Base-by-base conservation (phyloP, 352 stramenopile genomes). In the Globisporangium splendens region DNA sequence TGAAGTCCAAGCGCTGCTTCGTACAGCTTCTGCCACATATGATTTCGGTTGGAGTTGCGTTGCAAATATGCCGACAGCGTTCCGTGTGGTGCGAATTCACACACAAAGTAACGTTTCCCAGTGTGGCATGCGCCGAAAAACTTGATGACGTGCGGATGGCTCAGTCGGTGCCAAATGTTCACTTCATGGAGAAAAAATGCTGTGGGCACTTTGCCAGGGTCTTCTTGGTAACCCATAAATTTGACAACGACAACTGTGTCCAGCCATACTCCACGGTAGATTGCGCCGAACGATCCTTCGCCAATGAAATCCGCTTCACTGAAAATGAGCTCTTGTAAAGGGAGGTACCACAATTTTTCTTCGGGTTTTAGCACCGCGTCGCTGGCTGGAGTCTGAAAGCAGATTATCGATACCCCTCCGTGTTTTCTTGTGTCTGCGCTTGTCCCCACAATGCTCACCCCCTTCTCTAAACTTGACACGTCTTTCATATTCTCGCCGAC, bases 131-230 rank as follows among this genome's bases (percentile, higher is more conserved):
- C 70, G 6, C 66, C 70, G 17, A 65, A 75, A 12, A 75, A 50
- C 21, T 69, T 69, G 15, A 78, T 22, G 13, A 78, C 56, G 56
- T 78, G 62, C 38, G 70, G 70, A 33, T 78, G 70, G n/a, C 12
- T 5, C 24, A 15, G 49, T 24, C n/a, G n/a, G n/a, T n/a, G n/a
- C n/a, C n/a, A n/a, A n/a, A n/a, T n/a, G n/a, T n/a, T n/a, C n/a
- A n/a, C n/a, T n/a, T n/a, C n/a, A n/a, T n/a, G n/a, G n/a, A n/a
- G n/a, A n/a, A n/a, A n/a, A n/a, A n/a, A n/a, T n/a, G n/a, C n/a
- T n/a, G n/a, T n/a, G n/a, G n/a, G n/a, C 2, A 52, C 38, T 41
- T 20, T 41, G 12, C 39, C 24, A 6, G 68, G 65, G 5, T 31
- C 24, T 31, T 31, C 5, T 6, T 20, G 47, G 41, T 54, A 68